Evolutionary conservation across 805 yeast species (phyloP).

Genomic region (Metschnikowia drakensbergensis): DNA sequence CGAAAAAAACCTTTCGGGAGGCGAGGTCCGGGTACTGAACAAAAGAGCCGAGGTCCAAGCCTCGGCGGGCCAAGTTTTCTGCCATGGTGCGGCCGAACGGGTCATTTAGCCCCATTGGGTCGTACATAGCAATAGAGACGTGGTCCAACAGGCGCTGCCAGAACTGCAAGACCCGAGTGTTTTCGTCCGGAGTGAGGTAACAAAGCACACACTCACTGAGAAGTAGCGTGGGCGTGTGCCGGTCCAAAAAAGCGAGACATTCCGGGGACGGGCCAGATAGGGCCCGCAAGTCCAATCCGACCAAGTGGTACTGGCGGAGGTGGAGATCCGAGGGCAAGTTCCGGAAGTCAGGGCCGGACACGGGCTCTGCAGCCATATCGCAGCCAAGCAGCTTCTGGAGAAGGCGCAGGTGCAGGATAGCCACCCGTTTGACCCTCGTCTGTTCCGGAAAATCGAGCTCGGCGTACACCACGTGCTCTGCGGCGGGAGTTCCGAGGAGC

Average conservation of each 20-base stretch:
- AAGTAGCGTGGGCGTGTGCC: constrained; percentile 51
- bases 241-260: constrained; percentile 24
- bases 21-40: constrained; percentile 45
- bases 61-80: constrained; percentile 54
- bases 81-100: constrained; percentile 69
- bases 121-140: constrained; percentile 50
- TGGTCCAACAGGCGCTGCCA: constrained; percentile 32
- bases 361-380: constrained; percentile 9
- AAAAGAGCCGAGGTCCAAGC: constrained; percentile 59
- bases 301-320: constrained; percentile 45
- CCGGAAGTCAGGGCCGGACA: constrained; percentile 20
- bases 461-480: constrained; percentile 36
- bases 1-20: constrained; percentile 24
- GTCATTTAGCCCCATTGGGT: constrained; percentile 63
- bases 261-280: constrained; percentile 14
- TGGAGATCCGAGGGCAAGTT: constrained; percentile 27
- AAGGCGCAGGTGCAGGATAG: constrained; percentile 34
- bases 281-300: constrained; percentile 52
- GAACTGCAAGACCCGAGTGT: constrained; percentile 42
- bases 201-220: constrained; percentile 77
- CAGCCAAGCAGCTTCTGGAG: constrained; percentile 25
- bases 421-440: constrained; percentile 46
- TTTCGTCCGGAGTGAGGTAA: constrained; percentile 52
- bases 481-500: constrained; percentile 29
- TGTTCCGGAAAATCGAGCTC: constrained; percentile 66